Evolutionary conservation across 495 filamentous ascomycete genomes (phyloP).

Genomic region (Xylaria palmicola): DNA sequence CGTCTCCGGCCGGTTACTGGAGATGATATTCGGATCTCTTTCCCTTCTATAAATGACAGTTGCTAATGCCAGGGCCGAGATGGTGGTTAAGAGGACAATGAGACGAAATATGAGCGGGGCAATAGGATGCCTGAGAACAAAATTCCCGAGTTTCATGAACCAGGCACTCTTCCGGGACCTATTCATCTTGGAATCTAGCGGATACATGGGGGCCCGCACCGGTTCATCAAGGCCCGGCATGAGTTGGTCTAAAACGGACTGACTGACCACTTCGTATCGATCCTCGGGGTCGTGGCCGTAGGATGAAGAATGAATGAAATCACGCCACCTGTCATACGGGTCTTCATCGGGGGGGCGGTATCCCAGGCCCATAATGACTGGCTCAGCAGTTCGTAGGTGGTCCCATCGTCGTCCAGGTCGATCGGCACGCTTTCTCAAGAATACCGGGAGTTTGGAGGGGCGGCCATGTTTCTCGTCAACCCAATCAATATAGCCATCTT

Average conservation of each 20-base stretch:
- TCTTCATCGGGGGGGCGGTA: constrained; percentile 30
- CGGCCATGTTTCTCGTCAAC: constrained; percentile 33
- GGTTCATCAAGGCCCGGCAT: constrained; percentile 50
- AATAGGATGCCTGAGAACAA: constrained; percentile 74
- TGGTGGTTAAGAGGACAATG: constrained; percentile 78
- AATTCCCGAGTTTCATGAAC: constrained; percentile 44
- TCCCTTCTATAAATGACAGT: constrained; percentile 68
- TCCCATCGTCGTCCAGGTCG: constrained; percentile 55
- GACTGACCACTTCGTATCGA: constrained; percentile 43
- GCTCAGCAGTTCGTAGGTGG: constrained; percentile 53
- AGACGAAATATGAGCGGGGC: constrained; percentile 82
- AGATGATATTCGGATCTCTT: constrained; percentile 29
- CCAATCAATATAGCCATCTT: constrained; percentile 54
- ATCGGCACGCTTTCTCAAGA: constrained; percentile 33
- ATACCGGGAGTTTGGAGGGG: constrained; percentile 31
- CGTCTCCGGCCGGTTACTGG: constrained; percentile 48
- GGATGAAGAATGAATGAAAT: constrained; percentile 49
- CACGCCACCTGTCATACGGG: constrained; percentile 45
- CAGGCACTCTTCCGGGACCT: constrained; percentile 44
- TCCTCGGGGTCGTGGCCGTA: constrained; percentile 49
- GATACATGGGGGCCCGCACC: constrained; percentile 53
- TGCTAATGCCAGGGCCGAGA: constrained; percentile 77
- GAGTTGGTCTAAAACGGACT: constrained; percentile 42
- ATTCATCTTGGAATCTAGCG: constrained; percentile 35
- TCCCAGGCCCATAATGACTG: constrained; percentile 53